Conservation (phyloP, 2,329 filamentous ascomycete genomes). For the Alternaria alternata region DNA sequence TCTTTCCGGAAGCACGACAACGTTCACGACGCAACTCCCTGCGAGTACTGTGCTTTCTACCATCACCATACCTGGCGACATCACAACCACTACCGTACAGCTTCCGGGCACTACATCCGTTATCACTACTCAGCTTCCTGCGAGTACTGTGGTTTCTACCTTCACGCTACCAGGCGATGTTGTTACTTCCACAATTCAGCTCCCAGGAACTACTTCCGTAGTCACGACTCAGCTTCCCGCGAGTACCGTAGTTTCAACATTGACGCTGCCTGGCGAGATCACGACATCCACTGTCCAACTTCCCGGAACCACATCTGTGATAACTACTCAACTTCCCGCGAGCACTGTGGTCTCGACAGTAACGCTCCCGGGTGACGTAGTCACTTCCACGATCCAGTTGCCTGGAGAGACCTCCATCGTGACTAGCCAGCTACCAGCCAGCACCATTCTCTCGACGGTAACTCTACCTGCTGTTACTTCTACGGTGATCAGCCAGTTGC, state of each 20-base stretch:
- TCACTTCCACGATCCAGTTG: conserved; percentile 26
- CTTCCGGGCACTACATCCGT: conserved; percentile 1
- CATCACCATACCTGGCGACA: conserved; percentile 18
- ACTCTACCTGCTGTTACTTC: conserved; percentile 24
- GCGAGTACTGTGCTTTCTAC: conserved; percentile 21
- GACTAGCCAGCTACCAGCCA: conserved; percentile 12
- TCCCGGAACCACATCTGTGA: conserved; percentile 7
- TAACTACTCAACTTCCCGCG: conserved; percentile 9
- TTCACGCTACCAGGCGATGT: conserved; percentile 25
- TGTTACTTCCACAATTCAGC: conserved; percentile 23
- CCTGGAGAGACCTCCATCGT: conserved; percentile 24
- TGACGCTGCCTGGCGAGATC: conserved; percentile 26
- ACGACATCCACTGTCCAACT: conserved; percentile 25
- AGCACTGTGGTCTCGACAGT: conserved; percentile 18
- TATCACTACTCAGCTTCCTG: not conserved
- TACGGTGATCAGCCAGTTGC: conserved; percentile 12
- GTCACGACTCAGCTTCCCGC: conserved; percentile 14
- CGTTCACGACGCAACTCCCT: conserved; percentile 14
- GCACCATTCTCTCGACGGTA: conserved; percentile 14
- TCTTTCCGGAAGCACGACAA: conserved; percentile 8
- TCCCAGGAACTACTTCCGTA: not conserved
- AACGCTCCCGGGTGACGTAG: conserved; percentile 24
- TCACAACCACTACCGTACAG: conserved; percentile 15
- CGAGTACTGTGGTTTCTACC: conserved; percentile 14
- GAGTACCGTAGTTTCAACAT: conserved; percentile 17